Evolutionary conservation across 2,329 filamentous ascomycete genomes (phyloP).

Genomic region (Colletotrichum salicis): DNA sequence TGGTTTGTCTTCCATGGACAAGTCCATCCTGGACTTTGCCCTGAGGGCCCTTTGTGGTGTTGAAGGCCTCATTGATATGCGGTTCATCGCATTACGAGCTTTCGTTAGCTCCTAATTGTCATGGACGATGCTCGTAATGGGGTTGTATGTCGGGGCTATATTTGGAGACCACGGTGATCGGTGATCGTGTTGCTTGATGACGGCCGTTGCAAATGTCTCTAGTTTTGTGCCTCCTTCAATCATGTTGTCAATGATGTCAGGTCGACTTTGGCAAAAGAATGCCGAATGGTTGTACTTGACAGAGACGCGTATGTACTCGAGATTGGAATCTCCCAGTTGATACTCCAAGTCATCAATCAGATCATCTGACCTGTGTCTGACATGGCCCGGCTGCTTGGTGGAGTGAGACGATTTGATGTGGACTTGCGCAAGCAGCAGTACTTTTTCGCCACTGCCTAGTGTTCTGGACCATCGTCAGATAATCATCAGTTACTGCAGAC

Average conservation of each 20-base stretch:
- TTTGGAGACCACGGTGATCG: conserved; percentile 64
- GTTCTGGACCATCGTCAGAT: conserved; percentile 44
- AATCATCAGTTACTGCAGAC: background rate
- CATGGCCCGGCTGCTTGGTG: conserved; percentile 38
- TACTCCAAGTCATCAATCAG: conserved; percentile 69
- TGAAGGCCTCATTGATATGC: conserved; percentile 38
- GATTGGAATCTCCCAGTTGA: conserved; percentile 61
- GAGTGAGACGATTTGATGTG: conserved; percentile 41
- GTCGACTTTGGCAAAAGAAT: conserved; percentile 53
- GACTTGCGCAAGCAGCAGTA: conserved; percentile 62
- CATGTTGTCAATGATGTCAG: conserved; percentile 45
- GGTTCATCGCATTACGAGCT: conserved; percentile 54
- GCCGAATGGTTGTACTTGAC: conserved; percentile 67
- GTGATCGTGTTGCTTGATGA: conserved; percentile 59
- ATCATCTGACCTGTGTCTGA: conserved; percentile 59
- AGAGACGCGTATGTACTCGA: conserved; percentile 62
- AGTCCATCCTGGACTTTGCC: background rate
- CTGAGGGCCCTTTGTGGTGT: conserved; percentile 23
- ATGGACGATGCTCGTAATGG: conserved; percentile 57
- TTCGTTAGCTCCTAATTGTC: conserved; percentile 57
- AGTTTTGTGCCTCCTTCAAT: conserved; percentile 58
- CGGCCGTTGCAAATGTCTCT: conserved; percentile 63
- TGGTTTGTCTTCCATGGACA: background rate
- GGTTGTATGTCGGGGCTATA: conserved; percentile 47
- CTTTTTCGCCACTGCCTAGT: conserved; percentile 54